phyloP scores from a whole-genome alignment of 331 rosid species.

The Dryas integrifolia region DNA sequence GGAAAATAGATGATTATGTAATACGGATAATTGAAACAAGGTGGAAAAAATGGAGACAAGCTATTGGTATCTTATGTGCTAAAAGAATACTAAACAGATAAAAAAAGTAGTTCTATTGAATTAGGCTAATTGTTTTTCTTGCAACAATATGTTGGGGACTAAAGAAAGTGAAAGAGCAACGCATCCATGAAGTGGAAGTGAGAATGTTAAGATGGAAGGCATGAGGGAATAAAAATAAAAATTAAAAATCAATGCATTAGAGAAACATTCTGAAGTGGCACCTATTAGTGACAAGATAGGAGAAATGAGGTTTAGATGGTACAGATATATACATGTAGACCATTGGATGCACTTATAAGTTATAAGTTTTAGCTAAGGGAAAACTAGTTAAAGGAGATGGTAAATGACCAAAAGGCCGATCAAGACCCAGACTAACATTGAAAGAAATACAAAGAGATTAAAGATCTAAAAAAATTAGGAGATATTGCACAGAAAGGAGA shows the following conservation, averaged over 20 bases:
- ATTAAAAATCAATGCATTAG: background rate
- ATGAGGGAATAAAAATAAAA: background rate
- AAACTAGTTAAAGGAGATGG: background rate
- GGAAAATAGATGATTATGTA: background rate
- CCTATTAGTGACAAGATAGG: background rate
- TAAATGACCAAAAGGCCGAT: background rate
- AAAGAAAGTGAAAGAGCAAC: background rate
- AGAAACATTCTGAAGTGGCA: background rate
- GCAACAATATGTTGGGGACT: background rate
- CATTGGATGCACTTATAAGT: background rate
- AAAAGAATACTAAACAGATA: background rate
- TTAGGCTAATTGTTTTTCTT: background rate
- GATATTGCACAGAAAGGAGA: background rate
- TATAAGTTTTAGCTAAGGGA: background rate
- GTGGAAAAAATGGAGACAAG: background rate
- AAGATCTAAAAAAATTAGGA: background rate
- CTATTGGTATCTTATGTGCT: background rate
- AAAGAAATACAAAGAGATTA: background rate
- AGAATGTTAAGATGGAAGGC: background rate
- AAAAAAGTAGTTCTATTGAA: background rate
- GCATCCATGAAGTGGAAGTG: background rate
- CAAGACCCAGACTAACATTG: background rate
- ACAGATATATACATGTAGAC: background rate
- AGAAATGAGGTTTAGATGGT: background rate
- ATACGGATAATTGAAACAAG: background rate